Conservation (phyloP, 2,329 filamentous ascomycete species). For the Coniochaeta sp. region DNA sequence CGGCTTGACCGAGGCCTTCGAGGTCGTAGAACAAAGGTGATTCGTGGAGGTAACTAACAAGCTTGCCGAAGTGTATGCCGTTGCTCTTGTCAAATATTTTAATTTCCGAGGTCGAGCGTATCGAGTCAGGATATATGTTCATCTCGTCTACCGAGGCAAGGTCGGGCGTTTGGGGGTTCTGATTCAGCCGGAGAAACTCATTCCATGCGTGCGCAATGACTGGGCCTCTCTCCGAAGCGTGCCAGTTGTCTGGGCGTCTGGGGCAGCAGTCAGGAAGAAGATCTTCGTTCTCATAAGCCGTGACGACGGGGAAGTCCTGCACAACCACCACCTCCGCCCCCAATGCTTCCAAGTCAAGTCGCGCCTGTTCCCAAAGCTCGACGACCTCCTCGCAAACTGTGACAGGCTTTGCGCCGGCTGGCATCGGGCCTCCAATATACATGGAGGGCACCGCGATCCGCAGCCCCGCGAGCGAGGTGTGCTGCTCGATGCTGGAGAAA, state of each 20-base stretch:
- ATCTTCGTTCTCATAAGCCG: constrained; percentile 28
- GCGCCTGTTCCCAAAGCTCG: constrained; percentile 23
- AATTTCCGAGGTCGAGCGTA: constrained; percentile 12
- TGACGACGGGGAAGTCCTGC: constrained; percentile 34
- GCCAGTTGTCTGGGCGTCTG: constrained; percentile 35
- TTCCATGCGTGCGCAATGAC: constrained; percentile 45
- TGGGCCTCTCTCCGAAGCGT: constrained; percentile 35
- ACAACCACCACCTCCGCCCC: constrained; percentile 34
- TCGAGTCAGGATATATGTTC: constrained; percentile 25
- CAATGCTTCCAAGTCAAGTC: constrained; percentile 25
- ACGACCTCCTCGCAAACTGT: constrained; percentile 12
- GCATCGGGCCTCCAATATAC: constrained; percentile 34
- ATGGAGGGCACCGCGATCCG: constrained; percentile 42
- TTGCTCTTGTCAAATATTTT: constrained; percentile 9
- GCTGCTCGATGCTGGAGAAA: constrained; percentile 16
- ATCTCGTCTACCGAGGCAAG: constrained; percentile 30
- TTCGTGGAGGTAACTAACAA: constrained; percentile 8
- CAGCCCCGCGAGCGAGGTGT: constrained; percentile 29
- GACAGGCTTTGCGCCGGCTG: constrained; percentile 9
- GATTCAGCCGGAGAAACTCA: constrained; percentile 35
- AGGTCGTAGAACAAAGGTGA: constrained; percentile 15
- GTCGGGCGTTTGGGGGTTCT: constrained; percentile 26
- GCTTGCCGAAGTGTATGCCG: constrained; percentile 14
- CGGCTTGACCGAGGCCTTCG: constrained; percentile 28
- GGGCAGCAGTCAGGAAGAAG: constrained; percentile 27